These are phyloP conservation scores for Chamaecyparis obtusa DNA, from an alignment of 75 land plant species.

Conservation along the genomic window DNA sequence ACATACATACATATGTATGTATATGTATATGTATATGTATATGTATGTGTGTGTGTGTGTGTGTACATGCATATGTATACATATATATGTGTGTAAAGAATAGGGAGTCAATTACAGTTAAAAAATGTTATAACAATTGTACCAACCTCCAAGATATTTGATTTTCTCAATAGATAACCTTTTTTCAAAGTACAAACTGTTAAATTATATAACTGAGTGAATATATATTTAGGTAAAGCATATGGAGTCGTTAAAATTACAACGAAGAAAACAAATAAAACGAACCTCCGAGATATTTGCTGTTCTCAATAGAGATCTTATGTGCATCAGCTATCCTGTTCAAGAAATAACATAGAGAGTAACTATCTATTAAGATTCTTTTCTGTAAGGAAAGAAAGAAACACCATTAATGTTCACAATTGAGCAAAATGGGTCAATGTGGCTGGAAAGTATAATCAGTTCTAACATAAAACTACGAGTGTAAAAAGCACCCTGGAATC, in stretches of 20 bases:
- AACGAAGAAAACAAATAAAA: not conserved
- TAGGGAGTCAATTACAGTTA: not conserved
- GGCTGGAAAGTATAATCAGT: not conserved
- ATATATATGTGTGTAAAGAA: not conserved
- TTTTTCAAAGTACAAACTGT: not conserved
- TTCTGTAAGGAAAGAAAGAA: not conserved
- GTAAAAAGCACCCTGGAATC: not conserved
- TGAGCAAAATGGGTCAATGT: not conserved
- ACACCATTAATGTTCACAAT: not conserved
- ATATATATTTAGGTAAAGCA: not conserved
- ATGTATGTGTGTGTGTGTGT: not conserved
- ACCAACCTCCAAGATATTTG: conserved; percentile 97
- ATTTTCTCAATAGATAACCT: conserved; percentile 96
- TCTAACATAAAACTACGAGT: not conserved
- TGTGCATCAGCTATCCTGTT: conserved; percentile 80
- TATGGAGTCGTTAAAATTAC: not conserved
- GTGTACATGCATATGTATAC: no score
- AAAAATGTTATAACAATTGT: not conserved
- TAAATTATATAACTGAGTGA: not conserved
- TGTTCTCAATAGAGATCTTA: conserved; percentile 95
- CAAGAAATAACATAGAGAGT: conserved; percentile 6
- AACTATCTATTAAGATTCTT: not conserved
- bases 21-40: not conserved
- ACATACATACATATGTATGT: no score
- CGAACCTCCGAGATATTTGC: conserved; percentile 99